Base-by-base conservation (phyloP, 495 filamentous ascomycete species). In the Rusavskia elegans region DNA sequence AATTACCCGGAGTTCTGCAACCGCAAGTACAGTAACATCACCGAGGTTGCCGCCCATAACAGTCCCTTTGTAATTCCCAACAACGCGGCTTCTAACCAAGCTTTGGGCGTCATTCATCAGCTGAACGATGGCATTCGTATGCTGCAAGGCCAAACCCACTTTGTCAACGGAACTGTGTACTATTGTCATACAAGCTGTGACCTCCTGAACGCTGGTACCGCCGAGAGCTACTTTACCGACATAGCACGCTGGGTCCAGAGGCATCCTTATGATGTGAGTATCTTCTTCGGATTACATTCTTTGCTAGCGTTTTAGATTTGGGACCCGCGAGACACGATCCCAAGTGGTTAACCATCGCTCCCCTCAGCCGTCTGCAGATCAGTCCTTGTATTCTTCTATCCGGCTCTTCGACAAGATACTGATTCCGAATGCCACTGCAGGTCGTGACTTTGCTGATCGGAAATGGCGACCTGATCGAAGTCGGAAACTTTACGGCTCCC, bases 41-140 rank as follows among this genome's bases (percentile, higher is more conserved):
- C 89, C 51, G 72, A 86, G 61, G 80, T 97, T 3, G 85, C 82
- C 20, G 82, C 85, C 14, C 82, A 97, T 68, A 95, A 95, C 69
- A 89, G 83, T 32, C 85, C 88, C 19, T 97, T 97, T 62, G 77
- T 80, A 21, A 42, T 61, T 32, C 59, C 71, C 59, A 78, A 83
- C 61, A 83, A 85, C 63, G 75, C 79, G 2, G 87, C 83, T 1
- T 74, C 83, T 51, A 97, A 95, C 63, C 90, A 97, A 64, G 67
- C 71, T 5, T 67, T 84, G 36, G 64, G 68, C 45, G 86, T 95
- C 42, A 71, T 71, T 5, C 63, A 74, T 45, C 90, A 97, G 68
- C 69, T 97, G 30, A 76, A 94, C 61, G 87, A 93, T 57, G 90
- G 90, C 16, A 71, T 95, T 55, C 83, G 90, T 48, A 90, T 94